Base-by-base conservation (phyloP, 345 rosid species). In the Salix purpurea region DNA sequence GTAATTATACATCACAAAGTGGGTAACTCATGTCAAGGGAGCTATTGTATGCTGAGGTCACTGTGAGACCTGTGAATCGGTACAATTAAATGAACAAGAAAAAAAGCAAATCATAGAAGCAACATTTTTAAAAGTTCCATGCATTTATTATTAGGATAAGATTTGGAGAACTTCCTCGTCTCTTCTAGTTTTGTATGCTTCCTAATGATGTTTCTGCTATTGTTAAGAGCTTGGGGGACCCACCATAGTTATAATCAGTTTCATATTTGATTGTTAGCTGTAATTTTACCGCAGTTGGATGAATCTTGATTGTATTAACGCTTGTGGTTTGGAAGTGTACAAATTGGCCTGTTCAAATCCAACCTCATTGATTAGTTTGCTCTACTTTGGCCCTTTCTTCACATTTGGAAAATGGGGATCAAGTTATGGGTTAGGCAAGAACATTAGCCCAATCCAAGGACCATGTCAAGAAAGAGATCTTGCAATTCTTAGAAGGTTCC, bases 1-100 rank as follows among this genome's bases (percentile, higher is more conserved):
- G 98, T 96, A 77, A 44, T 54, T 19, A 8, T 71, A 21, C 48
- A 56, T 61, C 60, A 30, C n/a, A 44, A 42, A 58, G 69, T 8
- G 54, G 28, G 8, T 10, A 46, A 52, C 32, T 69, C 42, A 69
- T 5, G n/a, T 77, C 23, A 14, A 6, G n/a, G 5, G 12, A 46
- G 34, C 26, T 42, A 19, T 12, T 32, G 15, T 44, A 56, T 69
- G 40, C 14, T 7, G 1, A 56, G 73, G 28, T 67, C 28, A 11
- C 73, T 52, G 28, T 23, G 61, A 24, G 67, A 32, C 62, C 11
- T 44, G 2, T 69, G 60, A 42, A 60, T 60, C n/a, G n/a, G 18
- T 76, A 37, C 58, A n/a, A 6, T 37, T 4, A 39, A 68, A 75
- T 5, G 21, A 21, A 39, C 6, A 39, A 14, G 32, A 5, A 54